Conservation (phyloP, 2,329 filamentous ascomycete genomes). For the Rutstroemia sp. region DNA sequence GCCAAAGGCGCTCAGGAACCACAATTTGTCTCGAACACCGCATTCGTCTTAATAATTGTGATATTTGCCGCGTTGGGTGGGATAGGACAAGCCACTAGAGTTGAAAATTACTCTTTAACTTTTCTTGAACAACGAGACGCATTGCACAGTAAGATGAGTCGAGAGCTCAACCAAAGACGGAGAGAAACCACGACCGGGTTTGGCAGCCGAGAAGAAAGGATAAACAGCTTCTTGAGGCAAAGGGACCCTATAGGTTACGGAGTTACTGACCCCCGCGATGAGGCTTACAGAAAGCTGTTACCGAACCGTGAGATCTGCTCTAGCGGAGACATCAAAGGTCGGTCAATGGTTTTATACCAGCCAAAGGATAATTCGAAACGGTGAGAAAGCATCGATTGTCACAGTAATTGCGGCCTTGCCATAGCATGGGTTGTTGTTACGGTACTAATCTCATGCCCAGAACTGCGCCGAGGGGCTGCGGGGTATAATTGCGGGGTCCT, state of each 20-base stretch:
- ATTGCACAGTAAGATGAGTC: constrained; percentile 59
- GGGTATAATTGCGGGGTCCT: background rate
- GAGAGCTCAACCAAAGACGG: constrained; percentile 47
- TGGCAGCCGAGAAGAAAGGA: constrained; percentile 53
- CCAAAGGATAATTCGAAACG: constrained; percentile 2
- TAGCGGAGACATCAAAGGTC: constrained; percentile 32
- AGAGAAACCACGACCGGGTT: constrained; percentile 45
- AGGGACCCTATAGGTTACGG: constrained; percentile 43
- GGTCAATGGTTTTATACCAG: constrained; percentile 14
- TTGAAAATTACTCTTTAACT: constrained; percentile 52
- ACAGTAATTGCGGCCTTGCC: background rate
- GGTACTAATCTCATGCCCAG: background rate
- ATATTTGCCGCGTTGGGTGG: constrained; percentile 62
- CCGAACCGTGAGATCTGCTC: constrained; percentile 39
- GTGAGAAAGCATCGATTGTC: background rate
- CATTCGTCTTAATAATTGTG: constrained; percentile 68
- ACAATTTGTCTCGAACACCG: constrained; percentile 67
- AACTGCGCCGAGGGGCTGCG: background rate
- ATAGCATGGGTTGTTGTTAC: background rate
- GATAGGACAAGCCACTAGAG: constrained; percentile 64
- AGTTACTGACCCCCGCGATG: constrained; percentile 31
- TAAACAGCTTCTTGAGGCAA: constrained; percentile 70
- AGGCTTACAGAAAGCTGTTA: constrained; percentile 37
- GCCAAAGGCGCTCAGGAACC: constrained; percentile 42
- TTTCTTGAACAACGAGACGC: constrained; percentile 61